Conservation (phyloP, 805 yeast genomes). For the Wickerhamiella cacticola region DNA sequence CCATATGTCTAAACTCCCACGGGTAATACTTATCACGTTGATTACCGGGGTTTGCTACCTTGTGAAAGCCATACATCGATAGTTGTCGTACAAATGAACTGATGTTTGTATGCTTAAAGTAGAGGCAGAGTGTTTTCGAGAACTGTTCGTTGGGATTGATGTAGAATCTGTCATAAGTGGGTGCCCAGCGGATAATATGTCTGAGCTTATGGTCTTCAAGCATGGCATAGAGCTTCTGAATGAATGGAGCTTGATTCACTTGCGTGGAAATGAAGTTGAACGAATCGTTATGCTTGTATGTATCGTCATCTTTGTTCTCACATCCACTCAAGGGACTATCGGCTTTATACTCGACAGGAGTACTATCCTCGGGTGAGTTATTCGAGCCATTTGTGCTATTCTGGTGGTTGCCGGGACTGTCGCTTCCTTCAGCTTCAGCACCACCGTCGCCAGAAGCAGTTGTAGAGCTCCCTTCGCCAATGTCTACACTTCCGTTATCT, state of each 20-base stretch:
- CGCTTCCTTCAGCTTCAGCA: background rate
- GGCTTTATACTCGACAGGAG: background rate
- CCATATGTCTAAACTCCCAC: conserved; percentile 88
- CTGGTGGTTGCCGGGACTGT: background rate
- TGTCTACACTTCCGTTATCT: background rate
- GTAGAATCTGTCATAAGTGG: conserved; percentile 55
- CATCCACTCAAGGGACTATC: background rate
- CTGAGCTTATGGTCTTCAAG: conserved; percentile 60
- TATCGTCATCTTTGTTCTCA: background rate
- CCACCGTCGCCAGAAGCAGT: background rate
- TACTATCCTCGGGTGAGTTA: background rate
- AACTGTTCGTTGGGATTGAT: conserved; percentile 82
- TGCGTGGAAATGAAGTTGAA: conserved; percentile 14
- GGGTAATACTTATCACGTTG: conserved; percentile 17
- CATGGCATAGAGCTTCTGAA: conserved; percentile 83
- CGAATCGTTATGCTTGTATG: background rate
- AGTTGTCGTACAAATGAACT: conserved; percentile 87
- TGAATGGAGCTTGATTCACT: conserved; percentile 50
- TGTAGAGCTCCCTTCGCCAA: background rate
- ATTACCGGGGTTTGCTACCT: conserved; percentile 28
- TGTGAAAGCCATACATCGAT: conserved; percentile 95
- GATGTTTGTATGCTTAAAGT: conserved; percentile 88
- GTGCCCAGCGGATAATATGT: conserved; percentile 81
- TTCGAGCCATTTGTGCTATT: background rate
- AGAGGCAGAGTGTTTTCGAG: conserved; percentile 54